phyloP scores from a whole-genome alignment of 148 eudicot species.

The Rhododendron ovatum region DNA sequence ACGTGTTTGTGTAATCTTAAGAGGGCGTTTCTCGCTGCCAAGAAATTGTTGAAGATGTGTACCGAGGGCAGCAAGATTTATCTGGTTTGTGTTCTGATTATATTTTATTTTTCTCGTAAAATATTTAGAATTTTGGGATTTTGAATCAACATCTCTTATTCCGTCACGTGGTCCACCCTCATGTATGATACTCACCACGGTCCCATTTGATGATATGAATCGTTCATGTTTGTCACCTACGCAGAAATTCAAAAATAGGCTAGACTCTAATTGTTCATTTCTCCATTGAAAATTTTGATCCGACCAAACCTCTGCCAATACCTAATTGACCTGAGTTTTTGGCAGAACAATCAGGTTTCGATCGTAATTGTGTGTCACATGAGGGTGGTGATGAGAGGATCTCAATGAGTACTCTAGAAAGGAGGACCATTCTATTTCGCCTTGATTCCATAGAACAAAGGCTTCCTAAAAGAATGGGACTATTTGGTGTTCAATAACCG shows the following conservation, averaged over 20 bases:
- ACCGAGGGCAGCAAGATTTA: conserved; percentile 73
- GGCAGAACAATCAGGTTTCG: background rate
- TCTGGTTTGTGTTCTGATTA: conserved; percentile 38
- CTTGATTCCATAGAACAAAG: background rate
- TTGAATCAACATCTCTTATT: background rate
- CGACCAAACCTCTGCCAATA: background rate
- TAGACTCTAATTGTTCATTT: background rate
- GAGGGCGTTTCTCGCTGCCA: conserved; percentile 39
- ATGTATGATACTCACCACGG: background rate
- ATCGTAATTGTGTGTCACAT: background rate
- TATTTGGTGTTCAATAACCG: background rate
- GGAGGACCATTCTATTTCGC: background rate
- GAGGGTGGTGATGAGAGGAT: background rate
- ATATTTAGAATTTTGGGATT: background rate
- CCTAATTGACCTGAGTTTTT: background rate
- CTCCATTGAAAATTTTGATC: background rate
- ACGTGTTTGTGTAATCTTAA: conserved; percentile 36
- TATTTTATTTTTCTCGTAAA: too few species aligned
- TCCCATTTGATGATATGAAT: background rate
- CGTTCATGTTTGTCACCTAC: background rate
- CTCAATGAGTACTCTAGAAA: background rate
- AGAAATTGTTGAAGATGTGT: conserved; percentile 59
- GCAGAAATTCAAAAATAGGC: background rate
- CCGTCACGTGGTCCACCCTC: background rate
- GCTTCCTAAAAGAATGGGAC: background rate